Conservation (phyloP, 2,329 filamentous ascomycete species). For the Fusarium sp. region DNA sequence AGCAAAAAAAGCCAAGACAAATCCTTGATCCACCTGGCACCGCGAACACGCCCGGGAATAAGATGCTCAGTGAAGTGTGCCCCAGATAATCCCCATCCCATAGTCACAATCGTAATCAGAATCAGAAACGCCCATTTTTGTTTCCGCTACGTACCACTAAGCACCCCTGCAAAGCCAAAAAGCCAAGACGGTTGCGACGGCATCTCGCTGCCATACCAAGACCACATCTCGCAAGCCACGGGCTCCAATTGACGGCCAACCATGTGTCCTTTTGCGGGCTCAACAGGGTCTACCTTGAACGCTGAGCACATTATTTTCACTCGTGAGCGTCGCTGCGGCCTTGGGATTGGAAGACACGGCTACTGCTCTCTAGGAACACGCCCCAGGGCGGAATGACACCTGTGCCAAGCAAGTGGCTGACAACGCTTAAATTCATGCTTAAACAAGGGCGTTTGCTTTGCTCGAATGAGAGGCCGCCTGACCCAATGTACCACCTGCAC, state of each 20-base stretch:
- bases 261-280: slow-evolving; percentile 38
- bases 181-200: slow-evolving; percentile 57
- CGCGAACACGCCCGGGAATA: slow-evolving; percentile 49
- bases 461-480: slow-evolving; percentile 41
- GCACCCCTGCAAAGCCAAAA: slow-evolving; percentile 49
- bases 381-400: slow-evolving; percentile 41
- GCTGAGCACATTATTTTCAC: slow-evolving; percentile 13
- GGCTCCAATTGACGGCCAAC: slow-evolving; percentile 38
- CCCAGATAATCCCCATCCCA: slow-evolving; percentile 40
- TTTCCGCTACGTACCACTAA: slow-evolving; percentile 15
- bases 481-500: slow-evolving; percentile 33
- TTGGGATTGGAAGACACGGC: slow-evolving; percentile 27
- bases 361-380: slow-evolving; percentile 26
- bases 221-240: slow-evolving; percentile 46
- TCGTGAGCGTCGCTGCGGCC: slow-evolving; percentile 18
- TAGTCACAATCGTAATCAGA: slow-evolving; percentile 3
- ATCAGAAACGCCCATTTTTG: slow-evolving; percentile 37
- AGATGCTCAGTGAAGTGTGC: slow-evolving; percentile 39
- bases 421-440: slow-evolving; percentile 66
- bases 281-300: slow-evolving; percentile 11
- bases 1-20: slow-evolving; percentile 29
- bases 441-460: slow-evolving; percentile 52
- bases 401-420: slow-evolving; percentile 60
- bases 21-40: slow-evolving; percentile 41
- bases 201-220: slow-evolving; percentile 52